Base-by-base conservation (phyloP, 768 basidiomycete species). In the Suillus ampliporus region DNA sequence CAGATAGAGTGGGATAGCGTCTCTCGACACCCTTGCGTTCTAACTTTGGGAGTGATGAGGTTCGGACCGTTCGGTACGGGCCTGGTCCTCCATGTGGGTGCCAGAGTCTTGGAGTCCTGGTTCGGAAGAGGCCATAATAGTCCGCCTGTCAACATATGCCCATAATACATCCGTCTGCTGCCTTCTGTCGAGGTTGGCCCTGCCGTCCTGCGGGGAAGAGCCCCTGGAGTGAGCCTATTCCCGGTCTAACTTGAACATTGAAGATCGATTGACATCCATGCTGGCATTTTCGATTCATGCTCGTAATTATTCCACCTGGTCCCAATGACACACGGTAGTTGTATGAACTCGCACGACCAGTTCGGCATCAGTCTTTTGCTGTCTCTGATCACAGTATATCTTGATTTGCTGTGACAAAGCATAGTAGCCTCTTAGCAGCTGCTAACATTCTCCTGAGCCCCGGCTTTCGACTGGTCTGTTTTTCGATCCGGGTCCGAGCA, bases 1-100 rank as follows among this genome's bases (percentile, higher is more conserved):
- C 82, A 5, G 85, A 86, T 68, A 73, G 79, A 34, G 65, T 83
- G 37, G 82, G 74, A 60, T 81, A 57, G 66, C 2, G 23, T 34
- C 19, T 38, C 26, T 35, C 38, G 26, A 35, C 5, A 57, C 13
- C 46, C 4, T 53, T 37, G 15, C 14, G 50, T 51, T 57, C 23
- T n/a, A n/a, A n/a, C n/a, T n/a, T n/a, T n/a, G n/a, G n/a, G n/a
- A n/a, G n/a, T n/a, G n/a, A n/a, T n/a, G n/a, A n/a, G n/a, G n/a
- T n/a, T n/a, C n/a, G n/a, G n/a, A n/a, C n/a, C n/a, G n/a, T n/a
- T n/a, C n/a, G n/a, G n/a, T n/a, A n/a, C n/a, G n/a, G n/a, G n/a
- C n/a, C n/a, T n/a, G n/a, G n/a, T n/a, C n/a, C n/a, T n/a, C n/a
- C n/a, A n/a, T n/a, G n/a, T n/a, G n/a, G n/a, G 10, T 50, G 8